Base-by-base conservation (phyloP, 1,139 yeast genomes). In the Hemisphaericaspora xylofermentans region DNA sequence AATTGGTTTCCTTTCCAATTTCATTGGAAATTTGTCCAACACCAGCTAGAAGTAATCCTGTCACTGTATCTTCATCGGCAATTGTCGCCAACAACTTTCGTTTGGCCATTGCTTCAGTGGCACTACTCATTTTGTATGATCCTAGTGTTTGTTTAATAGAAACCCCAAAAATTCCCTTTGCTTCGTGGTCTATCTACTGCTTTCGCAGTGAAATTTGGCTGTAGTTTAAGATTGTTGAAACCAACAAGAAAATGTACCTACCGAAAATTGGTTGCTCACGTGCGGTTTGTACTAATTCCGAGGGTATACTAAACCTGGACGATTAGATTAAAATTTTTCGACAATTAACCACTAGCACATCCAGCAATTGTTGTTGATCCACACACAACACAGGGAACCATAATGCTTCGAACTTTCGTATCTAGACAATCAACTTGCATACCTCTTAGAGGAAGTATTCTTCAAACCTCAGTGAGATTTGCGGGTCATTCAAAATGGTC, bases 401-500 rank as follows among this genome's bases (percentile, higher is more conserved):
- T 17, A 16, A 29, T 29, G 33, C 13, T 29, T 29, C 8, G 33
- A 9, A 16, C 22, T 3, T 12, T 29, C n/a, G 4, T 29, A 4
- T 12, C 33, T 9, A 29, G 22, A 29, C 33, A 16, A 17, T 7
- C 3, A 4, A 6, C 33, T 10, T 16, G n/a, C 8, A 4, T 7
- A 8, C n/a, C 22, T 2, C 13, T 17, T 17, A 14, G 17, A 7
- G 17, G 19, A 16, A 14, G n/a, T 16, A 16, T 16, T 6, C 27
- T 6, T 18, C 26, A 10, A 9, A 25, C 16, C 4, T 35, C 35
- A 14, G 35, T 45, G 6, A 41, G 51, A 4, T 41, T 48, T 6
- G 80, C 84, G 0, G 96, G 98, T 1, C 98, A 93, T 61, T 84
- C 88, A 33, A 93, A 91, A 63, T 93, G 98, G 98, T 88, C 95